These are phyloP conservation scores for Hypoxylon rickii DNA, from an alignment of 495 filamentous ascomycete species.

Conservation along the genomic window DNA sequence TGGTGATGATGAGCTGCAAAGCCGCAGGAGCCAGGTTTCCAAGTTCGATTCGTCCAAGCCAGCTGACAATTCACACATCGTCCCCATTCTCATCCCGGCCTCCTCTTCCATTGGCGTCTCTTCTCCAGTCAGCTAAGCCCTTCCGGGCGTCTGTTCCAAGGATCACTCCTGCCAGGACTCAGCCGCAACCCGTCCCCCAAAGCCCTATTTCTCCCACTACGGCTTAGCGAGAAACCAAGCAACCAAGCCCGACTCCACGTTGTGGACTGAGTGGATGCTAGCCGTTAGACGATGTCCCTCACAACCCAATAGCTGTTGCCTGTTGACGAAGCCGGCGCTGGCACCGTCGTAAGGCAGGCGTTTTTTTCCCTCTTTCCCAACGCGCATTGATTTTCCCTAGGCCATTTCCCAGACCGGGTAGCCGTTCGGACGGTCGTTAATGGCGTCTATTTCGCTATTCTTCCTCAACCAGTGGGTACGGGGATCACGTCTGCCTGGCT, in stretches of 20 bases:
- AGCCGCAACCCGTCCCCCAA: constrained; percentile 22
- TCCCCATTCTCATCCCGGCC: constrained; percentile 6
- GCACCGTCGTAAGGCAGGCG: constrained; percentile 19
- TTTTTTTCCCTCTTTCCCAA: constrained; percentile 4
- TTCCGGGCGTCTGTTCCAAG: constrained; percentile 17
- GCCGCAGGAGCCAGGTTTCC: constrained; percentile 11
- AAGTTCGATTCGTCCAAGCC: constrained; percentile 15
- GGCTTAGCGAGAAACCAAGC: constrained; percentile 9
- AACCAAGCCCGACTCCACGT: constrained; percentile 13
- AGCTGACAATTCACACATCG: constrained; percentile 26
- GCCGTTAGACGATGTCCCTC: constrained; percentile 4
- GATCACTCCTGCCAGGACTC: constrained; percentile 13
- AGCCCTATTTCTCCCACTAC: constrained; percentile 19
- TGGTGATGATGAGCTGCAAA: constrained; percentile 9
- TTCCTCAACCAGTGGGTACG: not conserved
- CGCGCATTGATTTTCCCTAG: not conserved
- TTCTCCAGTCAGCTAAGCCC: constrained; percentile 8
- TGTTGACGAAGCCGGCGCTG: constrained; percentile 16
- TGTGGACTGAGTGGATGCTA: constrained; percentile 24
- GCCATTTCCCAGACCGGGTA: no score
- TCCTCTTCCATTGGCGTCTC: constrained; percentile 6
- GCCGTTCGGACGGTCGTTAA: not conserved
- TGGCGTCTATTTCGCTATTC: not conserved
- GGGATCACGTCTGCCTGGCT: constrained; percentile 4
- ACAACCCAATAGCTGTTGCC: constrained; percentile 10